Base-by-base conservation (phyloP, 208 protist genomes). In the Hexamita inflata region DNA sequence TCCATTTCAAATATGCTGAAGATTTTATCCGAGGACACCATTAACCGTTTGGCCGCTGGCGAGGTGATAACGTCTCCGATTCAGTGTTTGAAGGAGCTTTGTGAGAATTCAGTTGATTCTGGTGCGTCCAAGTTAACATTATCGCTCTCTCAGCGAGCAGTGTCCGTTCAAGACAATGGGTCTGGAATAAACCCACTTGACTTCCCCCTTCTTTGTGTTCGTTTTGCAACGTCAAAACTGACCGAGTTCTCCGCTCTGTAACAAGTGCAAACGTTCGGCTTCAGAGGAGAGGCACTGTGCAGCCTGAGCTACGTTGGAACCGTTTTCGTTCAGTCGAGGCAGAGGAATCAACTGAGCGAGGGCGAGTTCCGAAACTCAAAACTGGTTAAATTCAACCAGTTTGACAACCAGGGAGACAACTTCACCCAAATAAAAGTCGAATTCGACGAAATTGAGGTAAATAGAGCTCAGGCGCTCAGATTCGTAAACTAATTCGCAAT, bases 201-300 rank as follows among this genome's bases (percentile, higher is more conserved):
- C 38, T 53, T 32, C 19, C 13, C 19, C n/a, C 19, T 53, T 45
- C 32, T 73, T n/a, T 73, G 65, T 45, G 34, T 26, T 13, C 19
- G 65, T 11, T 49, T 53, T 73, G 65, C 65, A 29, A 73, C 65
- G n/a, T 42, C 30, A 29, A 73, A 73, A 30, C 41, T 73, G 9
- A 30, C 15, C 11, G 38, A 29, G 11, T 73, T 57, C 40, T 28
- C 7, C 9, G 65, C 41, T 45, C 7, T 73, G 7, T 35, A 57
- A 24, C 11, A 30, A 28, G n/a, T 73, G 11, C 38, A 73, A 26
- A 41, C 65, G 7, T 73, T 73, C n/a, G 65, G 65, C 38, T 73
- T 73, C 40, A 39, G 65, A 73, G 65, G 65, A 29, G 65, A 73
- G 38, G 65, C 65, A 41, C 65, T 73, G 7, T 39, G 13, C n/a